Conservation (phyloP, 352 stramenopile species). For the Phytopythium vexans region DNA sequence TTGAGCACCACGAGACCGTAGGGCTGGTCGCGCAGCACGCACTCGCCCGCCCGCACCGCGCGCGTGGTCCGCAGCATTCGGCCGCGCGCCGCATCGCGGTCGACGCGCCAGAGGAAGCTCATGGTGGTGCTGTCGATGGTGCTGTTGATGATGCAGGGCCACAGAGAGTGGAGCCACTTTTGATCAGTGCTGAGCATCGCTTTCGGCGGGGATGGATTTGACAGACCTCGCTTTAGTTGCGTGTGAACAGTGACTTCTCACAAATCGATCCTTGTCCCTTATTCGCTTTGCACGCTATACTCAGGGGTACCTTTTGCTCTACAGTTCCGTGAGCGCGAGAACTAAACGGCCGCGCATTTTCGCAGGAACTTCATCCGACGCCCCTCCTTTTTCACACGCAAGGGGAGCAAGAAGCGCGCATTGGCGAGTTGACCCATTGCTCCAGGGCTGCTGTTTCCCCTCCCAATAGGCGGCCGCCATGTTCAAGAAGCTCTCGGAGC, state of each 20-base stretch:
- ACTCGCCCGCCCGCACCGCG: slow-evolving; percentile 20
- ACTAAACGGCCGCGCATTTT: slow-evolving; percentile 1
- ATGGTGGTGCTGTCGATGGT: not conserved
- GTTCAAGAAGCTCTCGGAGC: slow-evolving; percentile 79
- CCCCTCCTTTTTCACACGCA: not conserved
- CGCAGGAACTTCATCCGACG: not conserved
- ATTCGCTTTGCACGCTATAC: too few species aligned
- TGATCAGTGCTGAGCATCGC: not conserved
- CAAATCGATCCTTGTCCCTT: too few species aligned
- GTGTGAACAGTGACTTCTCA: too few species aligned
- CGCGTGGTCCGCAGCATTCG: slow-evolving; percentile 26
- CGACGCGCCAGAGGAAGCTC: slow-evolving; percentile 30
- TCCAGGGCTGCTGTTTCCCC: not conserved
- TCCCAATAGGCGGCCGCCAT: slow-evolving; percentile 17
- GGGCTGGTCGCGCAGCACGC: slow-evolving; percentile 24
- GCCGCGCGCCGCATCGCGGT: slow-evolving; percentile 17
- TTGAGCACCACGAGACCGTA: slow-evolving; percentile 39
- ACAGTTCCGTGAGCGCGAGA: slow-evolving; percentile 1
- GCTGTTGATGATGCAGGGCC: not conserved
- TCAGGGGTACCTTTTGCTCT: too few species aligned
- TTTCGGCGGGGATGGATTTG: not conserved
- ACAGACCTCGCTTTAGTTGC: too few species aligned
- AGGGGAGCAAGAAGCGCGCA: not conserved
- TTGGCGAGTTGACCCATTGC: not conserved
- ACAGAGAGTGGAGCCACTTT: slow-evolving; percentile 1